Evolutionary conservation across 2,329 filamentous ascomycete species (phyloP).

Genomic region (Colletotrichum sp.): DNA sequence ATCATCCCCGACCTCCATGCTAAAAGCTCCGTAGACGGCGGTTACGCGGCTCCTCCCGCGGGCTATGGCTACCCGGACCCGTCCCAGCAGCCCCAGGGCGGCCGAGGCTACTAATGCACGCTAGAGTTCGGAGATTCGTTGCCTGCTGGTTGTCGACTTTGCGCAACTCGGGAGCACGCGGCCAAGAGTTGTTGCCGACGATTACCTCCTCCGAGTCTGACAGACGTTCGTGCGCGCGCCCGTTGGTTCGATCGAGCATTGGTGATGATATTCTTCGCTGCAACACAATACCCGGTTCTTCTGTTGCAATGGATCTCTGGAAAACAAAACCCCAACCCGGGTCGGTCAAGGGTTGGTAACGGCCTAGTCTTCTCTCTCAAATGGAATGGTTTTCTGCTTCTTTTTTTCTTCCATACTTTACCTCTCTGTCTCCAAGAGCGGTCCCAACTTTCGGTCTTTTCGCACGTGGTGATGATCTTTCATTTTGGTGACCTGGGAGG

Average conservation of each 20-base stretch:
- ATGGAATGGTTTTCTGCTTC: slow-evolving; percentile 20
- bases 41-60: slow-evolving; percentile 13
- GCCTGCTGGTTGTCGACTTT: slow-evolving; percentile 17
- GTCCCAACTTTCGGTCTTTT: neutral
- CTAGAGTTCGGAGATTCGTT: slow-evolving; percentile 23
- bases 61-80: slow-evolving; percentile 54
- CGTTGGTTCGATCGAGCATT: slow-evolving; percentile 26
- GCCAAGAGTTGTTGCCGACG: slow-evolving; percentile 19
- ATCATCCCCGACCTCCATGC: neutral
- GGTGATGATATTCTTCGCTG: slow-evolving; percentile 24
- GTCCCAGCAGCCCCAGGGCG: slow-evolving; percentile 38
- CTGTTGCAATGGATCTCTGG: slow-evolving; percentile 25
- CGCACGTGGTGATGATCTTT: slow-evolving; percentile 1
- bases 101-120: slow-evolving; percentile 45
- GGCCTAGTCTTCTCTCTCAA: slow-evolving; percentile 20
- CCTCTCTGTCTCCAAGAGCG: neutral
- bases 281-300: slow-evolving; percentile 26
- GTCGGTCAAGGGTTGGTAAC: slow-evolving; percentile 20
- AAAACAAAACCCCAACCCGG: slow-evolving; percentile 20
- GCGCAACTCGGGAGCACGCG: slow-evolving; percentile 9
- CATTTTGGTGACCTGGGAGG: neutral
- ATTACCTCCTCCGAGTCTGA: slow-evolving; percentile 21
- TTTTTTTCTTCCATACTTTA: slow-evolving; percentile 18
- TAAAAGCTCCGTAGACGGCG: neutral
- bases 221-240: slow-evolving; percentile 23